A percentile compares a stretch with the other conserved stretches of the same genome.
These are phyloP conservation scores for Tillandsia leiboldiana DNA, from an alignment of 176 grass and related monocot species.

Conservation along the genomic window DNA sequence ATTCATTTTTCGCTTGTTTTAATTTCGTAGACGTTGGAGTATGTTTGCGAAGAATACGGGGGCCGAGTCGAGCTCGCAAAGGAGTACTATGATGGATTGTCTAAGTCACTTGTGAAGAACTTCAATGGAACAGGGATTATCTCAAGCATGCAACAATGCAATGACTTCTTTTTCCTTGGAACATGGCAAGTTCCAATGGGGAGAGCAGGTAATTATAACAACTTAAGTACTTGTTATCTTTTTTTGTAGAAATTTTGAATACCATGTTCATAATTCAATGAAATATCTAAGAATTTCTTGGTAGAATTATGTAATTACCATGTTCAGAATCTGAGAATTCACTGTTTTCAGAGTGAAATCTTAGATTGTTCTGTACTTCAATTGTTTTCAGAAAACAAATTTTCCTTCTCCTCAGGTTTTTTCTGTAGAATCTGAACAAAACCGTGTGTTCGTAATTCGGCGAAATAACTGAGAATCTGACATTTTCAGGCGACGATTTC, in stretches of 20 bases:
- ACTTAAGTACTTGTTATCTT: not conserved
- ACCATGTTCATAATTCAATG: not conserved
- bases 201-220: constrained; percentile 23
- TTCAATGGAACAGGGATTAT: constrained; percentile 24
- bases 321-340: too few relatives aligned
- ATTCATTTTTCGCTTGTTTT: too few relatives aligned
- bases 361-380: not conserved
- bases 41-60: constrained; percentile 16
- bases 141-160: constrained; percentile 22
- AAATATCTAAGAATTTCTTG: too few relatives aligned
- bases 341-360: too few relatives aligned
- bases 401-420: too few relatives aligned
- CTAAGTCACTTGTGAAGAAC: constrained; percentile 16
- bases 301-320: too few relatives aligned
- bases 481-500: constrained; percentile 15
- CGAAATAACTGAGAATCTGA: not conserved
- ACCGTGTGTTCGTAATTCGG: too few relatives aligned
- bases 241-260: not conserved
- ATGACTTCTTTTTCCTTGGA: constrained; percentile 27
- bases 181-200: constrained; percentile 20
- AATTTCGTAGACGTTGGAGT: constrained; percentile 7
- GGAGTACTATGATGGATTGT: constrained; percentile 18
- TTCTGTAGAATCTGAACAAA: too few relatives aligned
- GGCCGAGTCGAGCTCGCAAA: constrained; percentile 19
- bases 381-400: too few relatives aligned